phyloP scores from a whole-genome alignment of 2,329 filamentous ascomycete species.

The Chlorencoelia australis region DNA sequence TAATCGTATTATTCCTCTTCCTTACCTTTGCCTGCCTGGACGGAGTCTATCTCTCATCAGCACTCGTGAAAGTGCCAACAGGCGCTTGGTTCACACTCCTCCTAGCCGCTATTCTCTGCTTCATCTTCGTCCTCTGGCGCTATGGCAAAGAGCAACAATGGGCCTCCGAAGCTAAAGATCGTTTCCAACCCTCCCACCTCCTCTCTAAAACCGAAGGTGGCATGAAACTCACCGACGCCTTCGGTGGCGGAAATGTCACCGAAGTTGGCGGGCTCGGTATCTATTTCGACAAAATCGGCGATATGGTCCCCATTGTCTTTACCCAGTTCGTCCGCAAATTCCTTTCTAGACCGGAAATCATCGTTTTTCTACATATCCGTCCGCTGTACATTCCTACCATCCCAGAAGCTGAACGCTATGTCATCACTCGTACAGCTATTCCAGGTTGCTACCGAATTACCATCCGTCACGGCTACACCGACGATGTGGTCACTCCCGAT shows the following conservation, averaged over 20 bases:
- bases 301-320: constrained; percentile 55
- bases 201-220: constrained; percentile 29
- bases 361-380: constrained; percentile 67
- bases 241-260: constrained; percentile 32
- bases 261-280: constrained; percentile 52
- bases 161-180: constrained; percentile 56
- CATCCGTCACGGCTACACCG: constrained; percentile 63
- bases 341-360: constrained; percentile 53
- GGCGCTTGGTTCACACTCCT: constrained; percentile 72
- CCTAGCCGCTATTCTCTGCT: constrained; percentile 50
- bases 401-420: constrained; percentile 37
- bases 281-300: constrained; percentile 70
- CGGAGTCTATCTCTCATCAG: constrained; percentile 58
- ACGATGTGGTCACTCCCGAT: constrained; percentile 57
- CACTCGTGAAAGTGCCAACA: constrained; percentile 61
- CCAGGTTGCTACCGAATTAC: constrained; percentile 59
- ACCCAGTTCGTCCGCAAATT: constrained; percentile 66
- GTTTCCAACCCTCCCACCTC: constrained; percentile 39
- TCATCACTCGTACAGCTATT: constrained; percentile 32
- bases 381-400: constrained; percentile 50
- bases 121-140: constrained; percentile 64
- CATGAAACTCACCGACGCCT: constrained; percentile 30
- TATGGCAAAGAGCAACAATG: constrained; percentile 74
- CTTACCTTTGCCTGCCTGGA: constrained; percentile 57
- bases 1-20: constrained; percentile 51